A percentile compares a stretch with the other conserved stretches of the same genome.
Evolutionary conservation across 192 early-diverging fungal species (phyloP).

Genomic region (Coemansia sp.): DNA sequence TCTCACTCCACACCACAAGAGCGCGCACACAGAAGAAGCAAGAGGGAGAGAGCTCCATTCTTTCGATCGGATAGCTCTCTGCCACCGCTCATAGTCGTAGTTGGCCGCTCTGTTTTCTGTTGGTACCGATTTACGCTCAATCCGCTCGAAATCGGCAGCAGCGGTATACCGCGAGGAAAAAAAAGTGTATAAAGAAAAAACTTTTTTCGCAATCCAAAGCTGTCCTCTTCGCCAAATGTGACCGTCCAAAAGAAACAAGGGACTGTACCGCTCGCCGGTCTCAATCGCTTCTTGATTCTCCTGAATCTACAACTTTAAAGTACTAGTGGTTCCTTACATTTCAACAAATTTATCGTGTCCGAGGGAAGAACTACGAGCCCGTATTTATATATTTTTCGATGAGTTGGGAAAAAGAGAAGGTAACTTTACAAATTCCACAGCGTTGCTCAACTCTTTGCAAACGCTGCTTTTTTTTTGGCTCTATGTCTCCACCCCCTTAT

Average conservation of each 20-base stretch:
- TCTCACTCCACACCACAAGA: not conserved
- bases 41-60: not conserved
- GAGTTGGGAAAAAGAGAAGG: constrained; percentile 44
- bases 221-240: not conserved
- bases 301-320: constrained; percentile 7
- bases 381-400: constrained; percentile 29
- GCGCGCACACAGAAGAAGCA: not conserved
- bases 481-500: not conserved
- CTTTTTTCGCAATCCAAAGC: not conserved
- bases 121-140: not conserved
- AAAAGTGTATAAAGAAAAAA: not conserved
- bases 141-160: constrained; percentile 5
- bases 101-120: not conserved
- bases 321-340: constrained; percentile 30
- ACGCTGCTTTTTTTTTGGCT: not conserved
- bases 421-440: constrained; percentile 15
- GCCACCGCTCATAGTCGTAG: not conserved
- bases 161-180: not conserved
- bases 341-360: constrained; percentile 36
- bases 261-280: not conserved
- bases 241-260: not conserved
- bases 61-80: not conserved
- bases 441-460: constrained; percentile 6
- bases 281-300: not conserved
- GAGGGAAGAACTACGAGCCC: constrained; percentile 40